A percentile compares a stretch with the other conserved stretches of the same genome.
phyloP scores from a whole-genome alignment of 2,329 filamentous ascomycete species.

The Aspergillus nomiae region DNA sequence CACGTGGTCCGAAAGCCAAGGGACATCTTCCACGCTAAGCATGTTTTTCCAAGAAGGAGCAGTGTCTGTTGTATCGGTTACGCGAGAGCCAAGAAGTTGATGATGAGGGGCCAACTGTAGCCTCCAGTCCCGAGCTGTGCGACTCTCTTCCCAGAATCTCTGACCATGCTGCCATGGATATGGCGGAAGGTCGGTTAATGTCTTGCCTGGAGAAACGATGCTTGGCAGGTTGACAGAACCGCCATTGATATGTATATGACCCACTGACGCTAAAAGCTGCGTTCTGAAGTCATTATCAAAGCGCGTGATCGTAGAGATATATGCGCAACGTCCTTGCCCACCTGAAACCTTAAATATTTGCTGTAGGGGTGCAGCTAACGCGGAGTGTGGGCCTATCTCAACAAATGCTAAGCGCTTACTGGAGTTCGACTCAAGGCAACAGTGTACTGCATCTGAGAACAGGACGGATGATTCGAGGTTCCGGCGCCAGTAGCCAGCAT shows the following conservation, averaged over 20 bases:
- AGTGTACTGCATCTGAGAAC: slow-evolving; percentile 25
- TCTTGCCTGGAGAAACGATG: background rate
- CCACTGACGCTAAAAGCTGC: too few relatives aligned
- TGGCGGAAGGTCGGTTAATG: background rate
- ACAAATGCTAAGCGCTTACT: background rate
- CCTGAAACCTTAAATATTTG: too few relatives aligned
- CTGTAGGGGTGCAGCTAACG: too few relatives aligned
- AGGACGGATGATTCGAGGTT: slow-evolving; percentile 22
- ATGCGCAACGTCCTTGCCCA: too few relatives aligned
- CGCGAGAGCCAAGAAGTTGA: slow-evolving; percentile 20
- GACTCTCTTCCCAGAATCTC: slow-evolving; percentile 6
- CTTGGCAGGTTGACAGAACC: too few relatives aligned
- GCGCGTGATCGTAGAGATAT: too few relatives aligned
- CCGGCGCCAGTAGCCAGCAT: background rate
- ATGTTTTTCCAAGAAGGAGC: slow-evolving; percentile 46
- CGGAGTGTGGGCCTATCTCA: background rate
- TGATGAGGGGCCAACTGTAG: slow-evolving; percentile 8
- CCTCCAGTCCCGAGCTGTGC: background rate
- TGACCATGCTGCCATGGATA: slow-evolving; percentile 13
- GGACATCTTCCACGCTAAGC: slow-evolving; percentile 31
- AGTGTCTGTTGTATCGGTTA: slow-evolving; percentile 14
- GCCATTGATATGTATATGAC: too few relatives aligned
- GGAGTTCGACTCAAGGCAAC: background rate
- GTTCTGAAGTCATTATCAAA: too few relatives aligned
- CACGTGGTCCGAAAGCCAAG: slow-evolving; percentile 51